Base-by-base conservation (phyloP, 192 early-diverging fungal species). In the Linnemannia elongata region DNA sequence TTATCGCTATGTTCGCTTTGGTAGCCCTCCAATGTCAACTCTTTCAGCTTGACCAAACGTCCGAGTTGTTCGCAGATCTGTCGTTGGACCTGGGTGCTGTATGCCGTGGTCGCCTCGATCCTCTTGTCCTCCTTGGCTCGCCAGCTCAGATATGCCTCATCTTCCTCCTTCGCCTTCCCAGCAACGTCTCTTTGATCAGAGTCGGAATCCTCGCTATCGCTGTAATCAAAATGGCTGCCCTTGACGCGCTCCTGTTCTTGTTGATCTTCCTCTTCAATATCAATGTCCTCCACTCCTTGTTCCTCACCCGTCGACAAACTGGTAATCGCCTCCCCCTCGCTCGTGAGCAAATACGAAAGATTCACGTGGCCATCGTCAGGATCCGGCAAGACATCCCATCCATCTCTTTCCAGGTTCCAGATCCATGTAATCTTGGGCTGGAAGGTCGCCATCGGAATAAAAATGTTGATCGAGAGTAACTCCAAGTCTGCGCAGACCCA, bases 401-500 rank as follows among this genome's bases (percentile, higher is more conserved):
- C 30, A 3, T 66, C 30, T 33, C 60, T 66, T 24, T 33, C 27
- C 30, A 66, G 2, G 33, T 66, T 66, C 60, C 60, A 66, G 60
- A 66, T 12, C 60, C 60, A 66, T 13, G 60, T 66, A 66, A 66
- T 66, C 60, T 66, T 66, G n/a, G 60, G 60, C 15, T 27, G 33
- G 60, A 66, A 72, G 20, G 35, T 38, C 20, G 36, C 20, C 20
- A 4, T 42, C 6, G 70, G 70, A 12, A 72, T 42, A 42, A 72
- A 42, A 24, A 72, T 27, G 22, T 72, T 38, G 41, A 72, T 49
- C 17, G 42, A 33, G 1, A 77, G 60, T 0, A 41, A 3, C 41
- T 77, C 75, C 55, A 77, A 30, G 2, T 33, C 41, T 24, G 38
- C 68, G 15, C 75, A 77, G 10, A 77, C 75, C 75, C 75, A 77